Evolutionary conservation across 2,329 filamentous ascomycete species (phyloP).

Genomic region (Claviceps sp.): DNA sequence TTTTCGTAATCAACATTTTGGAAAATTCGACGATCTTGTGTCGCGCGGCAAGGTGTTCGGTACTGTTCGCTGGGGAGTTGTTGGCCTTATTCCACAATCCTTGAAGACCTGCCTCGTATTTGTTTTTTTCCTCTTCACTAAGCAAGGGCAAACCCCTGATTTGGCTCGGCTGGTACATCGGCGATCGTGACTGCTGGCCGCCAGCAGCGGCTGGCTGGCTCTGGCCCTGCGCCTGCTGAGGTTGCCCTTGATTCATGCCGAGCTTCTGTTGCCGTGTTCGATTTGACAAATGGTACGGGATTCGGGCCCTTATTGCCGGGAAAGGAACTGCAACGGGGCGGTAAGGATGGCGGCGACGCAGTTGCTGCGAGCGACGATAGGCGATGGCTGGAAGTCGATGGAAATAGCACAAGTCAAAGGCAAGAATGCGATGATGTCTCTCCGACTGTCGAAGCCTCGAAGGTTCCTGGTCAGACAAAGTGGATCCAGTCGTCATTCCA

Average conservation of each 20-base stretch:
- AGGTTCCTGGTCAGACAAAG: background rate
- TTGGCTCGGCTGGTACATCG: conserved; percentile 37
- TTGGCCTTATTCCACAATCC: conserved; percentile 41
- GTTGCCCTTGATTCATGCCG: conserved; percentile 15
- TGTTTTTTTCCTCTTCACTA: conserved; percentile 39
- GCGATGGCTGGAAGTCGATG: background rate
- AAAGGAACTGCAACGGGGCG: background rate
- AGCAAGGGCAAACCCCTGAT: conserved; percentile 38
- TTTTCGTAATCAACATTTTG: conserved; percentile 39
- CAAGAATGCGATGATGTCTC: background rate
- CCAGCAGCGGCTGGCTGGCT: conserved; percentile 13
- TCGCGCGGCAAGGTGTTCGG: conserved; percentile 35
- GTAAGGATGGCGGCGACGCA: background rate
- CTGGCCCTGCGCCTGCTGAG: conserved; percentile 11
- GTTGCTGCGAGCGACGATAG: background rate
- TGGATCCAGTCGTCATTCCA: background rate
- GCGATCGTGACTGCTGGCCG: conserved; percentile 16
- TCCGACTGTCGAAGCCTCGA: background rate
- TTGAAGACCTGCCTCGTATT: conserved; percentile 44
- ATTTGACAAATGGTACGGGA: background rate
- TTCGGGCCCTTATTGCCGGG: too few species aligned
- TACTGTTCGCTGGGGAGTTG: conserved; percentile 31
- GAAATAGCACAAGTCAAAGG: background rate
- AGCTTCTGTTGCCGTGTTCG: background rate
- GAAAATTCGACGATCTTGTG: conserved; percentile 49